These are phyloP conservation scores for Fraxinus xanthoxyloides DNA, from an alignment of 305 asterid genomes.

Conservation along the genomic window DNA sequence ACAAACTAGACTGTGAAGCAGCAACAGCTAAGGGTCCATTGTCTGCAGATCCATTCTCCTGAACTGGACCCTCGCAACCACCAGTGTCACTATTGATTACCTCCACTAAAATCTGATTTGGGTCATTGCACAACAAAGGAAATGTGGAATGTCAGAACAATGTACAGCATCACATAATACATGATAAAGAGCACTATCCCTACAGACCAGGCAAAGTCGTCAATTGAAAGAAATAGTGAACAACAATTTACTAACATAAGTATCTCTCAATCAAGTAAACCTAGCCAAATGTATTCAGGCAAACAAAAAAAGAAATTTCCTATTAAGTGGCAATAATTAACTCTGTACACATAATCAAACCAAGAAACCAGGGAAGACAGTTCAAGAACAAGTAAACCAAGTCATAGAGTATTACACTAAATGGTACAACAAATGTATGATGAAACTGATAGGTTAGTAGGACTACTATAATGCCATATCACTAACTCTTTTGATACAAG, in stretches of 20 bases:
- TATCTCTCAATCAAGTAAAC: neutral
- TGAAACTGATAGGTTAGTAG: neutral
- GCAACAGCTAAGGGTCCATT: constrained; percentile 53
- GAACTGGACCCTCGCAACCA: constrained; percentile 45
- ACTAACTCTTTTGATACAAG: neutral
- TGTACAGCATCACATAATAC: constrained; percentile 23
- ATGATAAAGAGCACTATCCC: constrained; percentile 10
- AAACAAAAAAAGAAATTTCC: neutral
- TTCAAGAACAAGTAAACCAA: neutral
- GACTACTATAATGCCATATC: neutral
- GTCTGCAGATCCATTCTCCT: constrained; percentile 63
- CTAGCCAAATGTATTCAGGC: neutral
- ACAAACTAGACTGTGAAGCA: constrained; percentile 52
- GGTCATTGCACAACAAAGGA: constrained; percentile 24
- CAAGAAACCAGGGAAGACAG: neutral
- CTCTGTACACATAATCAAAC: neutral
- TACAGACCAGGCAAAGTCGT: constrained; percentile 17
- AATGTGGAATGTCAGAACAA: constrained; percentile 26
- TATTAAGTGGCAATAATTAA: neutral
- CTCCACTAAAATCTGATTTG: constrained; percentile 84
- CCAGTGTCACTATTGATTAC: constrained; percentile 44
- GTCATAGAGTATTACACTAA: neutral
- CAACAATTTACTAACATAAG: constrained; percentile 5
- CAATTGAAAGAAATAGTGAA: constrained; percentile 13
- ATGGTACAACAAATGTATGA: neutral